A percentile compares a stretch with the other conserved stretches of the same genome.
These are phyloP conservation scores for Clarireedia monteithiana DNA, from an alignment of 2,329 filamentous ascomycete genomes.

Conservation along the genomic window DNA sequence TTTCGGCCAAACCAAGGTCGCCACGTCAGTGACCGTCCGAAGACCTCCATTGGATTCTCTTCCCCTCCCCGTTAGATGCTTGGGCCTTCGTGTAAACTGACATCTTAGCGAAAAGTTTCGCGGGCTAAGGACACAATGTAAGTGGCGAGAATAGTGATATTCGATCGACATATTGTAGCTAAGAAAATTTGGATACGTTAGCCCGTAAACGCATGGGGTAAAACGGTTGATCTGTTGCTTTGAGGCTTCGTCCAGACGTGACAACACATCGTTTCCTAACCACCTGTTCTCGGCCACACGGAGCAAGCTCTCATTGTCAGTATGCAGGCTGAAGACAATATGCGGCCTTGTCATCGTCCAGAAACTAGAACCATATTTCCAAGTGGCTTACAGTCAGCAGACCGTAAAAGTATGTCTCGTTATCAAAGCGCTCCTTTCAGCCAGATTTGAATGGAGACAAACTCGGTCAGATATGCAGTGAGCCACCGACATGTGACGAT, in stretches of 20 bases:
- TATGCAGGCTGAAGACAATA: constrained; percentile 9
- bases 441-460: constrained; percentile 2
- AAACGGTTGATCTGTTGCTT: constrained; percentile 14
- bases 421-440: constrained; percentile 7
- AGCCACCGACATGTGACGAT: constrained; percentile 10
- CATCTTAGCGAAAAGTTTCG: constrained; percentile 10
- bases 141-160: constrained; percentile 18
- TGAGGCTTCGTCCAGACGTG: constrained; percentile 15
- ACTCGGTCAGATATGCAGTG: constrained; percentile 4
- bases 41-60: constrained; percentile 18
- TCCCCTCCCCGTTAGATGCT: constrained; percentile 13
- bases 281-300: constrained; percentile 9
- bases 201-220: constrained; percentile 3
- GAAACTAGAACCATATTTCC: constrained; percentile 18
- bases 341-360: constrained; percentile 12
- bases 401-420: constrained; percentile 16
- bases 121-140: constrained; percentile 11
- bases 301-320: background rate
- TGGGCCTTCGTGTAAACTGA: constrained; percentile 6
- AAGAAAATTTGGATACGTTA: constrained; percentile 3
- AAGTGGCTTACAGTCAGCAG: constrained; percentile 22
- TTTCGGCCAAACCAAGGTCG: constrained; percentile 25
- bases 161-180: constrained; percentile 7
- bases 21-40: constrained; percentile 25
- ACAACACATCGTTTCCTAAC: constrained; percentile 25